Base-by-base conservation (phyloP, 768 basidiomycete species). In the Lactarius deliciosus region DNA sequence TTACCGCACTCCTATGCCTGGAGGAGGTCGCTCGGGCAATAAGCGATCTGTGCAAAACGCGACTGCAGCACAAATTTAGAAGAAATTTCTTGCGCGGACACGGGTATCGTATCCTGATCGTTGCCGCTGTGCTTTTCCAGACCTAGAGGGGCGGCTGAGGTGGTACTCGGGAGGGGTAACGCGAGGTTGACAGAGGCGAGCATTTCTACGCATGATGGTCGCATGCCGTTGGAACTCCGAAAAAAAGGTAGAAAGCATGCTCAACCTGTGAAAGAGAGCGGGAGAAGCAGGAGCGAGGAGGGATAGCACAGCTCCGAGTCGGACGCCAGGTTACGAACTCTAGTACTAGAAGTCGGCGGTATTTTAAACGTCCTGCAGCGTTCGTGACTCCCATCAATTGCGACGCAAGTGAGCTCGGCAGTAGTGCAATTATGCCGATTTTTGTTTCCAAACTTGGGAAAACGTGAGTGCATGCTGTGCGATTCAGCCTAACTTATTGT, bases 31-130 rank as follows among this genome's bases (percentile, higher is more conserved):
- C 72, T 73, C 22, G 74, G 71, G 70, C 79, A 81, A 68, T 81
- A 81, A 43, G 75, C 78, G 30, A 77, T 74, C 3, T 77, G 78
- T 11, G 69, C 64, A 69, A 81, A 81, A 34, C 73, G 70, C 9
- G 78, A 78, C 9, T 79, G 76, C 6, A 77, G 75, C n/a, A 67
- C 50, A 38, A 74, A 67, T 15, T 63, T 56, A 4, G 36, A 36
- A 30, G 34, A 45, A 22, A 41, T 34, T 11, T 50, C 55, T 8
- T 41, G 20, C 6, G 38, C 54, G 5, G 50, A 16, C 18, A 62
- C 60, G 5, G 50, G 32, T 1, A 25, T 43, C 20, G 7, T 20
- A 45, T 45, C 20, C 20, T 45, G 43, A 45, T 45, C 43, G 20
- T 45, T 45, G 6, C 20, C 20, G 43, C 18, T 45, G 43, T 2